Conservation (phyloP, 2,329 filamentous ascomycete species). For the Fusarium irregulare region DNA sequence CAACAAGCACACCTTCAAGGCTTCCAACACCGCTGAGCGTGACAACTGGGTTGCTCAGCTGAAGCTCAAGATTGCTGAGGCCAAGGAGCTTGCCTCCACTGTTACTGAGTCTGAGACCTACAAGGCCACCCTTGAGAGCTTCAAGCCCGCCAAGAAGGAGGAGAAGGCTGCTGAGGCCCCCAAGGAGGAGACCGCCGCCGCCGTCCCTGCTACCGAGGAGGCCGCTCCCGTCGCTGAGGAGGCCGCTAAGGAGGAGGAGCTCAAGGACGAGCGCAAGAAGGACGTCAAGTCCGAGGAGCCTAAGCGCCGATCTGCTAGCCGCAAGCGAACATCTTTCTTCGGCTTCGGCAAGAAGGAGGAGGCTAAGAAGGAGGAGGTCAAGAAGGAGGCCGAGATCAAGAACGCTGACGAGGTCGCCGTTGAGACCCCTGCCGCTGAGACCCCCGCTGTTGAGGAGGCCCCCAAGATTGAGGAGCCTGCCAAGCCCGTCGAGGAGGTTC, state of each 20-base stretch:
- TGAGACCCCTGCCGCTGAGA: conserved; percentile 51
- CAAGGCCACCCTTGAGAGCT: conserved; percentile 84
- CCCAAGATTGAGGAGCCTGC: conserved; percentile 67
- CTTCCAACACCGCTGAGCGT: conserved; percentile 77
- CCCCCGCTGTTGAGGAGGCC: conserved; percentile 65
- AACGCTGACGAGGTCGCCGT: conserved; percentile 48
- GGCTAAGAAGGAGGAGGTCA: conserved; percentile 57
- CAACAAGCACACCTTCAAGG: conserved; percentile 96
- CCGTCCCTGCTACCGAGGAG: conserved; percentile 44
- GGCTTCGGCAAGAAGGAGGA: conserved; percentile 69
- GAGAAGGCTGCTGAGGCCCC: conserved; percentile 52
- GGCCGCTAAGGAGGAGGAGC: conserved; percentile 51
- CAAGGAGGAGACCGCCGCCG: conserved; percentile 49
- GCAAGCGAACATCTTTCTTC: conserved; percentile 75
- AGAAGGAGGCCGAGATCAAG: conserved; percentile 60
- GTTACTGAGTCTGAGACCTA: conserved; percentile 85
- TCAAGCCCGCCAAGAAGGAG: conserved; percentile 65
- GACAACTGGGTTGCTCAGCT: conserved; percentile 91
- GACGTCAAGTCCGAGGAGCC: conserved; percentile 67
- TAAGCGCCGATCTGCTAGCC: conserved; percentile 72
- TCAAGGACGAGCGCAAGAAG: conserved; percentile 28
- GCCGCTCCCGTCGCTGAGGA: conserved; percentile 48
- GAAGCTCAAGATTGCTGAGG: conserved; percentile 84
- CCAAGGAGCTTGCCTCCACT: conserved; percentile 80
- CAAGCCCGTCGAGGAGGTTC: conserved; percentile 52